phyloP scores from a whole-genome alignment of 2,329 filamentous ascomycete species.

The Sporothrix protearum region DNA sequence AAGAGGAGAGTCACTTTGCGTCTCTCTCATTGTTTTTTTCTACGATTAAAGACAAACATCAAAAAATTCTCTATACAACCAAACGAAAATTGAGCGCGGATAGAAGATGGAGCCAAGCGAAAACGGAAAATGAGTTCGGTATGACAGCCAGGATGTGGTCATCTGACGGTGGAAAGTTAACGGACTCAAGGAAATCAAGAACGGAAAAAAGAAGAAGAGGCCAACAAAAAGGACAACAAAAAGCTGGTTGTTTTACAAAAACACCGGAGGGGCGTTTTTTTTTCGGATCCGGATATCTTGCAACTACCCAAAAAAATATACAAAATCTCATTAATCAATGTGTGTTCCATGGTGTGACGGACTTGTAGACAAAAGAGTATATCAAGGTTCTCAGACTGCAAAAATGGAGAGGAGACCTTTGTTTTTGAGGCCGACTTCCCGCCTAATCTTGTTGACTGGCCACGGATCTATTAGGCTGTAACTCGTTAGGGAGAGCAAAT shows the following conservation, averaged over 20 bases:
- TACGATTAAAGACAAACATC: conserved; percentile 18
- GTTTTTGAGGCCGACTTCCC: background rate
- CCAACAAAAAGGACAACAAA: conserved; percentile 9
- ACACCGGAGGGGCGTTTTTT: conserved; percentile 63
- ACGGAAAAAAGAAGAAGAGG: conserved; percentile 20
- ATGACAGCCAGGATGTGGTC: conserved; percentile 23
- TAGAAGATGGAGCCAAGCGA: conserved; percentile 65
- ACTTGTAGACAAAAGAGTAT: background rate
- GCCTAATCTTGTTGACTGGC: background rate
- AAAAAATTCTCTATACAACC: conserved; percentile 11
- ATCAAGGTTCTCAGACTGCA: background rate
- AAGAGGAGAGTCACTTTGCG: background rate
- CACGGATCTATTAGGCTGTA: background rate
- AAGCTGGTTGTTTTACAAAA: conserved; percentile 19
- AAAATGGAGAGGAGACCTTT: background rate
- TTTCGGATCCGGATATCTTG: conserved; percentile 82
- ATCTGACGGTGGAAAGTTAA: background rate
- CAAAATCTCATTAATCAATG: conserved; percentile 41
- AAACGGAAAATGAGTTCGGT: conserved; percentile 41
- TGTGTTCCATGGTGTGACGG: conserved; percentile 26
- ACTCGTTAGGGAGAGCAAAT: too few species aligned
- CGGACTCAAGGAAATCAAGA: conserved; percentile 1
- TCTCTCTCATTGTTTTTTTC: conserved; percentile 15
- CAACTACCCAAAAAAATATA: conserved; percentile 50
- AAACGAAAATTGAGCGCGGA: conserved; percentile 51